Conservation (phyloP, 1,284 basidiomycete species). For the Pisolithus thermaeus region DNA sequence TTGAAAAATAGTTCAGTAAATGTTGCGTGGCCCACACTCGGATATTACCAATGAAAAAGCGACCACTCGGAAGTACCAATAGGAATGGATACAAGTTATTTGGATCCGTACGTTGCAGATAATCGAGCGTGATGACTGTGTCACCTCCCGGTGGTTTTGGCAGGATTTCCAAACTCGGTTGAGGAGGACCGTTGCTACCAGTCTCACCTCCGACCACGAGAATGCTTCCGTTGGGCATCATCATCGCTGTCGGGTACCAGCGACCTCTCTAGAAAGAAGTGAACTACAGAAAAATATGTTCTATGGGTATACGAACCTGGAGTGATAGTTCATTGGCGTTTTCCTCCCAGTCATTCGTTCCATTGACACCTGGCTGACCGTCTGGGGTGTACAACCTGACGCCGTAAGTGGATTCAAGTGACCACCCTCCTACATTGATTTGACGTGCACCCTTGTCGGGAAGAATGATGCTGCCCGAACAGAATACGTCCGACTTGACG, state of each 20-base stretch:
- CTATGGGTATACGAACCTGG: constrained; percentile 30
- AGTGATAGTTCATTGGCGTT: constrained; percentile 36
- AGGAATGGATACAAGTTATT: constrained; percentile 75
- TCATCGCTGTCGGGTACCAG: constrained; percentile 66
- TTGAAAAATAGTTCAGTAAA: constrained; percentile 17
- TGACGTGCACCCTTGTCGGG: constrained; percentile 66
- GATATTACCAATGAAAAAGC: constrained; percentile 54
- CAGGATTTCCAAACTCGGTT: constrained; percentile 61
- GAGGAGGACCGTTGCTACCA: constrained; percentile 60
- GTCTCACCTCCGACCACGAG: constrained; percentile 69
- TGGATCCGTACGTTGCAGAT: constrained; percentile 57
- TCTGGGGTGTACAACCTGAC: constrained; percentile 54
- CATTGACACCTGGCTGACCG: constrained; percentile 44
- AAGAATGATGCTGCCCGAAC: constrained; percentile 63
- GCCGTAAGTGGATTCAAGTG: constrained; percentile 58
- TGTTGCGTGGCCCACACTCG: not conserved
- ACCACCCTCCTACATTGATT: constrained; percentile 68
- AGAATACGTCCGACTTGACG: constrained; percentile 70
- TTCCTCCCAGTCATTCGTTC: constrained; percentile 52
- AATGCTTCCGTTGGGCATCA: constrained; percentile 65
- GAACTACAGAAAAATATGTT: not conserved
- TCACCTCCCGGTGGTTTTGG: constrained; percentile 39
- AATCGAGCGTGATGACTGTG: constrained; percentile 40
- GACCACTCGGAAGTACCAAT: constrained; percentile 59
- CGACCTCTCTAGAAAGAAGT: constrained; percentile 45